These are phyloP conservation scores for Stellera chamaejasme DNA, from an alignment of 345 rosid species.

Conservation along the genomic window DNA sequence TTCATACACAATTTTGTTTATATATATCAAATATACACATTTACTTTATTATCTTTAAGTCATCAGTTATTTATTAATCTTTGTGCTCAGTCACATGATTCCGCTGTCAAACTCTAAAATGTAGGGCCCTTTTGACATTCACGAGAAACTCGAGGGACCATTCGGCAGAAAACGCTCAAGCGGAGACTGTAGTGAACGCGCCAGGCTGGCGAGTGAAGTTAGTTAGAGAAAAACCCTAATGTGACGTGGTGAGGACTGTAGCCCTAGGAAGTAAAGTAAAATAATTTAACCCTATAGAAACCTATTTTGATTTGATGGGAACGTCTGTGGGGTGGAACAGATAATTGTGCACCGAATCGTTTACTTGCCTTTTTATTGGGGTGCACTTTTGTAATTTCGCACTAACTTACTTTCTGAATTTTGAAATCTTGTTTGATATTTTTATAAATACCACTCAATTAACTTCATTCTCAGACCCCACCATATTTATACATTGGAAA, in stretches of 20 bases:
- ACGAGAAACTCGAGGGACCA: conserved; percentile 25
- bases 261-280: conserved; percentile 21
- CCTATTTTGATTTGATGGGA: not conserved
- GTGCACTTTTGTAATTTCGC: not conserved
- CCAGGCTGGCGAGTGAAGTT: not conserved
- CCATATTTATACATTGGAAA: no score
- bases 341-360: not conserved
- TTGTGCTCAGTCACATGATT: conserved; percentile 9
- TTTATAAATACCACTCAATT: no score
- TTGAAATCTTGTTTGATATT: no score
- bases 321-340: conserved; percentile 23
- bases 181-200: conserved; percentile 15
- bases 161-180: conserved; percentile 4
- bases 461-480: no score
- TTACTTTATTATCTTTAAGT: not conserved
- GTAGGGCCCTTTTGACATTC: no score
- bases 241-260: conserved; percentile 6
- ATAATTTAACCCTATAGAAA: conserved; percentile 21
- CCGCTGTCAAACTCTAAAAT: no score
- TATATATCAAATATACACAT: no score
- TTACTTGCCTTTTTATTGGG: not conserved
- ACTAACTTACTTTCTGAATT: no score
- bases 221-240: conserved; percentile 33
- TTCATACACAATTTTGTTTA: no score
- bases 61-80: not conserved